These are phyloP conservation scores for Capsella rubella DNA, from an alignment of 441 rosid species.

Conservation along the genomic window DNA sequence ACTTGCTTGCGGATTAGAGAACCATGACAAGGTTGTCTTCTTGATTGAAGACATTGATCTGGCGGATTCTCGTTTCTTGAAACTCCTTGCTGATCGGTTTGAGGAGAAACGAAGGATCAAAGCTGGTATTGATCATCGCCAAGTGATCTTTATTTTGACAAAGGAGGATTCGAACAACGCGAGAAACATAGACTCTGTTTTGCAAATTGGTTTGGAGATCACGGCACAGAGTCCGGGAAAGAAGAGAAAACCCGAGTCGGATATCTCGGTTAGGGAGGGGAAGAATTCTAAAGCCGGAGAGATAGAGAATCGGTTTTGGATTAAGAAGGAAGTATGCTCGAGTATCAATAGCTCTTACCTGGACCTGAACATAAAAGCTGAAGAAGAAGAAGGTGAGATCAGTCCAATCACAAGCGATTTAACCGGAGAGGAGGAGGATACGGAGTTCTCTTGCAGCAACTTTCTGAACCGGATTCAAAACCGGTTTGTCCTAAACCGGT, in stretches of 20 bases:
- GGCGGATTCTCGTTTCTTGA: conserved; percentile 61
- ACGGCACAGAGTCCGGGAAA: conserved; percentile 40
- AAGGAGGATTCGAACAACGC: conserved; percentile 44
- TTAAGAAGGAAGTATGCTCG: conserved; percentile 50
- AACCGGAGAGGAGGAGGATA: conserved; percentile 56
- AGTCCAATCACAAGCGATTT: conserved; percentile 76
- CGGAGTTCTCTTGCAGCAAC: conserved; percentile 48
- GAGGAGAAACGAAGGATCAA: conserved; percentile 41
- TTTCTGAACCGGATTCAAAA: conserved; percentile 61
- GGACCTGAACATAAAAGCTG: conserved; percentile 78
- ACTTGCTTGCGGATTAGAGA: conserved; percentile 44
- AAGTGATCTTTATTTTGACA: conserved; percentile 62
- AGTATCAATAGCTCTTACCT: conserved; percentile 62
- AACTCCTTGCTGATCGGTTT: conserved; percentile 61
- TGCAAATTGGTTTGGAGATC: conserved; percentile 62
- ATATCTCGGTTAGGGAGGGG: conserved; percentile 40
- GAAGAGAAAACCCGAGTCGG: conserved; percentile 69
- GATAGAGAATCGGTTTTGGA: conserved; percentile 39
- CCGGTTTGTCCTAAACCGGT: conserved; percentile 49
- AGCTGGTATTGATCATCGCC: conserved; percentile 35
- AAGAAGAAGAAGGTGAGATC: conserved; percentile 60
- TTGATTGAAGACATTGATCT: conserved; percentile 72
- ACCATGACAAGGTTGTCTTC: conserved; percentile 56
- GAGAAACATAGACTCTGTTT: conserved; percentile 50
- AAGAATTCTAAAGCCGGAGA: conserved; percentile 49